Evolutionary conservation across 164 flowering plant genomes (phyloP), one percentile per base, ranked within the genome.

Genomic region (Buxus sempervirens): DNA sequence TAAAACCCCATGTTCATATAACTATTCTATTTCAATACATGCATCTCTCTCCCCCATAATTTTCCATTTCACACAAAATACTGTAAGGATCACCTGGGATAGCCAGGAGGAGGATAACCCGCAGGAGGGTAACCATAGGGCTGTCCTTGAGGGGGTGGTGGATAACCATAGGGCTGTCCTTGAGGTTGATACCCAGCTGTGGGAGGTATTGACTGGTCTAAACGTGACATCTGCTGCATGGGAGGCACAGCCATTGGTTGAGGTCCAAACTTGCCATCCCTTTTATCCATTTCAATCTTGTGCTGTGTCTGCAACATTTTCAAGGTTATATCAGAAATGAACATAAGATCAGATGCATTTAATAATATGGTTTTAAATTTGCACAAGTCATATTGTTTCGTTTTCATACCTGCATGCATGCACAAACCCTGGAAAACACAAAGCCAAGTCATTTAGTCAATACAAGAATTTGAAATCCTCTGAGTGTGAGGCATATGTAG

Each of bases 281-380:
- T 70, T 70, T 83, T 87, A 59, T 85, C 89, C 88, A 87, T 73
- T 72, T 85, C 91, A 63, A 85, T 21, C 76, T 87, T 87, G 82
- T 87, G 91, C 25, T 85, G 91, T 18, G 89, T 87, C 89, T 86
- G 86, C 76, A 75, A 60, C 32, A 27, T n/a, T 57, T 58, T 49
- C 16, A 55, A 58, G 20, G 48, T 38, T 0, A 62, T 58, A 49
- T 56, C 41, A 20, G 5, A 61, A 41, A 24, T 9, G 12, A 48
- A 66, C 21, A 61, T 20, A 54, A 26, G 56, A 23, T 6, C 7
- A 26, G 15, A 55, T 38, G 56, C 13, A 20, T 0, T 56, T 23
- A 41, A 41, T 20, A 32, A 65, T 10, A 1, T 1, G 9, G 4
- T 20, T 20, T 62, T 20, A 0, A 24, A 20, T 27, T 22, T 10